Conservation (phyloP, 768 basidiomycete genomes). For the Wakefieldia striispora region DNA sequence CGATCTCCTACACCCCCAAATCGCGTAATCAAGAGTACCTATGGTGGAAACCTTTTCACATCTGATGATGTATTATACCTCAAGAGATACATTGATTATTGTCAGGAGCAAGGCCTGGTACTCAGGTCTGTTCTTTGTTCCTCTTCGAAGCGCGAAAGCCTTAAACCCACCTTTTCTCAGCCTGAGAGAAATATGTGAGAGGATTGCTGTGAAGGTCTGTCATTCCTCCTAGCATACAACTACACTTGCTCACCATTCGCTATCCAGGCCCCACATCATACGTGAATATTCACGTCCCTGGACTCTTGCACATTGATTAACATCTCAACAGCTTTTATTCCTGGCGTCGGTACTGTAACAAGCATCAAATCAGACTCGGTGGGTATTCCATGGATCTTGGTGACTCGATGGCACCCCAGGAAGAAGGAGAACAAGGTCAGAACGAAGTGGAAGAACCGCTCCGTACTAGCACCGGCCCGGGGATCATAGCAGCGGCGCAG, state of each 20-base stretch:
- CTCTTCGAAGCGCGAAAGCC: neutral
- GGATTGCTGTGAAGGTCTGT: constrained; percentile 76
- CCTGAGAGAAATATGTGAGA: constrained; percentile 82
- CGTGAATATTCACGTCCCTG: constrained; percentile 43
- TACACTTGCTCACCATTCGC: constrained; percentile 3
- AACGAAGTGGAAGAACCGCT: constrained; percentile 41
- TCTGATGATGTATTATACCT: constrained; percentile 80
- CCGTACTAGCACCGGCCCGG: constrained; percentile 37
- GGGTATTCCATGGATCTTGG: constrained; percentile 77
- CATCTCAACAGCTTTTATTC: constrained; percentile 69
- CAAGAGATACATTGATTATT: constrained; percentile 88
- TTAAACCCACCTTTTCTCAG: constrained; percentile 12
- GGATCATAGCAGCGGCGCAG: constrained; percentile 45
- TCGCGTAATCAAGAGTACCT: constrained; percentile 84
- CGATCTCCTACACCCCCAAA: constrained; percentile 83
- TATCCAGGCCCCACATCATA: constrained; percentile 79
- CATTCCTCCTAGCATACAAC: neutral
- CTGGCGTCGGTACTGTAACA: constrained; percentile 90
- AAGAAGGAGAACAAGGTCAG: constrained; percentile 43
- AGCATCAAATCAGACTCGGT: constrained; percentile 86
- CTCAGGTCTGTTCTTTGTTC: constrained; percentile 51
- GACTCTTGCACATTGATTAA: neutral
- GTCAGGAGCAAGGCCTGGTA: constrained; percentile 82
- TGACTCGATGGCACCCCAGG: constrained; percentile 44
- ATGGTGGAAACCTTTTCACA: constrained; percentile 86